phyloP scores from a whole-genome alignment of 768 basidiomycete species.

The Paxillus ammoniavirescens region DNA sequence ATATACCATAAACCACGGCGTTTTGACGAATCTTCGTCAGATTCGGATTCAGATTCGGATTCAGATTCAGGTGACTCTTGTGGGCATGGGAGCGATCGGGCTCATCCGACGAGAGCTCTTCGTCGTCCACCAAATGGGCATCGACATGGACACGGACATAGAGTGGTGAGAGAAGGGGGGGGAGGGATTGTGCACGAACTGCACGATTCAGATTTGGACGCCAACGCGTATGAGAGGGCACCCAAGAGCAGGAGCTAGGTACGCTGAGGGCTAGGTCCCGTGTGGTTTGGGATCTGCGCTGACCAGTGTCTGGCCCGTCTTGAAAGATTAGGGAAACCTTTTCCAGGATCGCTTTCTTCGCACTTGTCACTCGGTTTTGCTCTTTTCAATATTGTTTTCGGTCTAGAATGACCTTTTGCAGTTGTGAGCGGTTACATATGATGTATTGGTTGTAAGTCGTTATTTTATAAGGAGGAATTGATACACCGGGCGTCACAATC shows the following conservation, averaged over 20 bases:
- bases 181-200: constrained; percentile 18
- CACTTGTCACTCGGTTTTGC: too few relatives aligned
- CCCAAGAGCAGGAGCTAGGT: constrained; percentile 23
- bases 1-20: constrained; percentile 83
- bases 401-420: too few relatives aligned
- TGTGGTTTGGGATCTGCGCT: too few relatives aligned
- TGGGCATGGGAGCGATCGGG: constrained; percentile 9
- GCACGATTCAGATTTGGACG: constrained; percentile 21
- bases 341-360: too few relatives aligned
- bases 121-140: constrained; percentile 7
- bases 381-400: too few relatives aligned
- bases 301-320: too few relatives aligned
- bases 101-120: constrained; percentile 8
- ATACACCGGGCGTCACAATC: too few relatives aligned
- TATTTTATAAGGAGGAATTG: too few relatives aligned
- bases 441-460: too few relatives aligned
- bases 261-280: background rate
- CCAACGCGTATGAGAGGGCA: constrained; percentile 53
- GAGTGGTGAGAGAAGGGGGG: constrained; percentile 5
- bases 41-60: constrained; percentile 51
- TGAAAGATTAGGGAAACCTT: too few relatives aligned
- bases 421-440: too few relatives aligned
- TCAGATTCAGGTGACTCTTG: constrained; percentile 20
- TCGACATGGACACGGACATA: background rate
- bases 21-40: constrained; percentile 82